phyloP scores from a whole-genome alignment of 371 early-diverging fungal species.

The Mucor velutinosus region DNA sequence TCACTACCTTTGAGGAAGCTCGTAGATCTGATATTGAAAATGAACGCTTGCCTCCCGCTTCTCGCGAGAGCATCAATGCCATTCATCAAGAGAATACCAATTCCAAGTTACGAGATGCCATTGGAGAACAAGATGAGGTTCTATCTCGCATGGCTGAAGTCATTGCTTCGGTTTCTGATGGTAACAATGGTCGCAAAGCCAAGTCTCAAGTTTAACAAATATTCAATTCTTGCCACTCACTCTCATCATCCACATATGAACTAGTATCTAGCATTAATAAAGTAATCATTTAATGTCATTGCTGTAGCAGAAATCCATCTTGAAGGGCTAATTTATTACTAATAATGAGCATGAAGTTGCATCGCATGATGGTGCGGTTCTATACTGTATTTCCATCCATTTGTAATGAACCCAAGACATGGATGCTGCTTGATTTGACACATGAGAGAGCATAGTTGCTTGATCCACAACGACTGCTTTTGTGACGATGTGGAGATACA shows the following conservation, averaged over 20 bases:
- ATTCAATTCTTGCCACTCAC: background rate
- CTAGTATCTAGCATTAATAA: background rate
- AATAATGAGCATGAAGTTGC: too few species aligned
- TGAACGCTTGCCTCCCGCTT: conserved; percentile 87
- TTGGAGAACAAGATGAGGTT: conserved; percentile 10
- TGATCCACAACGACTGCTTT: background rate
- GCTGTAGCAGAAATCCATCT: background rate
- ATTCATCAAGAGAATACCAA: conserved; percentile 50
- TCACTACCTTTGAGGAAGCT: conserved; percentile 92
- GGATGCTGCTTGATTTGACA: background rate
- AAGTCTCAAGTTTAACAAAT: conserved; percentile 15
- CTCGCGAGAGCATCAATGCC: conserved; percentile 41
- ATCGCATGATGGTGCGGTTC: too few species aligned
- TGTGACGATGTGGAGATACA: background rate
- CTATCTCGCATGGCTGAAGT: conserved; percentile 20
- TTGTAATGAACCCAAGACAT: too few species aligned
- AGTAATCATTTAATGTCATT: background rate
- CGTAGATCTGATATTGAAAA: conserved; percentile 86
- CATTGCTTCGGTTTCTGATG: conserved; percentile 19
- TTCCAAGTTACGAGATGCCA: conserved; percentile 33
- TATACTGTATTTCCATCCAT: too few species aligned
- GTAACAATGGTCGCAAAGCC: background rate
- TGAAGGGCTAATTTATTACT: too few species aligned
- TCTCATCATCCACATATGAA: too few species aligned
- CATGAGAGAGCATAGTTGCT: background rate